These are phyloP conservation scores for Pyrus communis DNA, from an alignment of 306 rosid genomes.

Conservation along the genomic window DNA sequence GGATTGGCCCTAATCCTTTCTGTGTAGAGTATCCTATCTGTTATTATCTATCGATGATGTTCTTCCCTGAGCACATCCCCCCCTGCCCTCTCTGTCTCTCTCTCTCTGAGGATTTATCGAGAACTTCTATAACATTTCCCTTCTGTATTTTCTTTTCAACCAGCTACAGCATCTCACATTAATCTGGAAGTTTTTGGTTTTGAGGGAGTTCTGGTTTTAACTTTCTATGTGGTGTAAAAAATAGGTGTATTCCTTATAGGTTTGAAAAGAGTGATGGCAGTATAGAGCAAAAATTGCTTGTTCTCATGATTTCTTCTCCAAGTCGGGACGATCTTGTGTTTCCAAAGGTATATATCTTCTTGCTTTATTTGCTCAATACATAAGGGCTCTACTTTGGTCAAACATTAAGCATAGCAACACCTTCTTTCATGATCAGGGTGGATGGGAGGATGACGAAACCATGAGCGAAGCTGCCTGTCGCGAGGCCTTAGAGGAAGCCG, in stretches of 20 bases:
- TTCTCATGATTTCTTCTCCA: slow-evolving; percentile 35
- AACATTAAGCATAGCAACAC: neutral
- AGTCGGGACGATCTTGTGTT: slow-evolving; percentile 31
- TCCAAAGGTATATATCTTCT: slow-evolving; percentile 25
- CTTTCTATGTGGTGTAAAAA: neutral
- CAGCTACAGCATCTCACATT: neutral
- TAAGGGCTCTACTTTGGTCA: neutral
- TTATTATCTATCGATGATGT: neutral
- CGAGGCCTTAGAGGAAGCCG: slow-evolving; percentile 35
- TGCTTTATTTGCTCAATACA: neutral
- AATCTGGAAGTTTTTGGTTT: neutral
- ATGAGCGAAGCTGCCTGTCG: slow-evolving; percentile 28
- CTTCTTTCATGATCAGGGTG: slow-evolving; percentile 25
- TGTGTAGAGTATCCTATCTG: neutral
- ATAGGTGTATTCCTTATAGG: slow-evolving; percentile 31
- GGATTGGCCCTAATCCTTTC: neutral
- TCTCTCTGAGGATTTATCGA: neutral
- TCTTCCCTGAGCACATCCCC: neutral
- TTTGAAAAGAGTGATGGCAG: slow-evolving; percentile 8
- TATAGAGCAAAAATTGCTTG: slow-evolving; percentile 17
- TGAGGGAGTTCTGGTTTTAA: neutral
- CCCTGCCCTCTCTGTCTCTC: neutral
- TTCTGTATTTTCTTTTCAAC: neutral
- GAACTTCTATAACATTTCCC: neutral
- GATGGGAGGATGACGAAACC: slow-evolving; percentile 35